Evolutionary conservation across 768 basidiomycete genomes (phyloP).

Genomic region (Pleurotus tuoliensis): DNA sequence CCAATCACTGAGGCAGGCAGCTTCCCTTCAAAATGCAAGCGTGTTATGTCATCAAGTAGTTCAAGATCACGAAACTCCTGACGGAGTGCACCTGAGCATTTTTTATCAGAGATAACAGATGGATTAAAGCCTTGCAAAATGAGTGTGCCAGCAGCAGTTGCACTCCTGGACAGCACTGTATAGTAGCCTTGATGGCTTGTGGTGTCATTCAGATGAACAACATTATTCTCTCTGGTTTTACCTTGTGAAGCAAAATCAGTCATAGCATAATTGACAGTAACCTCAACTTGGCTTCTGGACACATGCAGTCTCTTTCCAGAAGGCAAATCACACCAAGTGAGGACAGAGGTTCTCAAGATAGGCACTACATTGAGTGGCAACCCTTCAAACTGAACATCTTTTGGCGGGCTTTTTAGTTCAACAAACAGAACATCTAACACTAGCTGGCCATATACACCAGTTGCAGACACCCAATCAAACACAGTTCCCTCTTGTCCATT

Average conservation of each 20-base stretch:
- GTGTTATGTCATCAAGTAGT: conserved; percentile 30
- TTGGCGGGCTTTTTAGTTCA: too few species aligned
- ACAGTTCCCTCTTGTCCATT: conserved; percentile 10
- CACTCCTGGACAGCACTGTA: conserved; percentile 24
- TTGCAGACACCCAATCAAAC: background rate
- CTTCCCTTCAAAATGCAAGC: conserved; percentile 12
- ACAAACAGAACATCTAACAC: conserved; percentile 15
- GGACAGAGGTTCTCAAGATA: conserved; percentile 2
- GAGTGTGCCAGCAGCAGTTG: conserved; percentile 16
- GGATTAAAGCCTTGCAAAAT: conserved; percentile 13
- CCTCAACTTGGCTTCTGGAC: conserved; percentile 18
- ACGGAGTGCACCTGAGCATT: too few species aligned
- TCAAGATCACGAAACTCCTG: conserved; percentile 31
- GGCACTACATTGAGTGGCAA: conserved; percentile 18
- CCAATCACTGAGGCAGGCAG: too few species aligned
- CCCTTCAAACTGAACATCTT: conserved; percentile 9
- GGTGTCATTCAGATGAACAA: conserved; percentile 20
- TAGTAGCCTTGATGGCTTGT: conserved; percentile 24
- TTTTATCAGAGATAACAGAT: too few species aligned
- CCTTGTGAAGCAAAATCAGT: conserved; percentile 32
- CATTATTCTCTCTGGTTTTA: conserved; percentile 21
- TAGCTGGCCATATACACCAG: background rate
- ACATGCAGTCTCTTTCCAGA: conserved; percentile 15
- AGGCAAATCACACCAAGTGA: conserved; percentile 9
- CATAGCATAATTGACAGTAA: conserved; percentile 27